Evolutionary conservation across 2,329 filamentous ascomycete species (phyloP), one percentile per base, ranked within the genome.

Genomic region (Apiospora hydei): DNA sequence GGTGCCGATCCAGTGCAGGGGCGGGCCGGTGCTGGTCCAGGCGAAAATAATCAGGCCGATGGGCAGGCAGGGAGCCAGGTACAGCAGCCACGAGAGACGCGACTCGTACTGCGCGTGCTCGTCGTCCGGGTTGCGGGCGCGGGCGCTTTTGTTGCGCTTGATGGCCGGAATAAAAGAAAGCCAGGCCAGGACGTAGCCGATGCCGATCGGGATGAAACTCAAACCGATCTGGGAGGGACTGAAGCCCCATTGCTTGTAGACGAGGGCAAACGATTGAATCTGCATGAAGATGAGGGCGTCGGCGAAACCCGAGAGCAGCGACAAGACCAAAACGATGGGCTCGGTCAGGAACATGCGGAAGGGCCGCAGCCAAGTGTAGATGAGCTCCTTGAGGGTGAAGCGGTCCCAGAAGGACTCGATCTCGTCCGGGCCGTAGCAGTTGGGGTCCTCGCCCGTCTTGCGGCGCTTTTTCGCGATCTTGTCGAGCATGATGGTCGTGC

Each of bases 401-500:
- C 80, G 77, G 13, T 72, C 84, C 18, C 82, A 81, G 72, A 80
- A 77, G 4, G 79, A 77, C 14, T 89, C 84, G 14, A 94, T 86
- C 82, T 96, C 94, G 73, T 93, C 90, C 0, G 92, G 93, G 0
- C 94, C 93, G 77, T 89, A 94, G 74, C 94, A 80, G 75, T 93
- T 90, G 68, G 86, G 84, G 46, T 87, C 83, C 75, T 88, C 82
- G 49, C 90, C 90, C 14, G 84, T 84, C 82, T 91, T 85, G 80
- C 94, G 89, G 75, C 91, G 89, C 80, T 89, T 90, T 86, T 94
- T 94, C 41, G 94, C 94, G 72, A 95, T 94, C 1, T 85, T 86
- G 83, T 96, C 92, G 87, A 97, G 91, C 84, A 96, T 87, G 73
- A 95, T 88, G 5, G 92, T 94, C 0, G 90, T 88, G 70, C 94